Conservation (phyloP, 2,329 filamentous ascomycete genomes). For the Fusarium irregulare region DNA sequence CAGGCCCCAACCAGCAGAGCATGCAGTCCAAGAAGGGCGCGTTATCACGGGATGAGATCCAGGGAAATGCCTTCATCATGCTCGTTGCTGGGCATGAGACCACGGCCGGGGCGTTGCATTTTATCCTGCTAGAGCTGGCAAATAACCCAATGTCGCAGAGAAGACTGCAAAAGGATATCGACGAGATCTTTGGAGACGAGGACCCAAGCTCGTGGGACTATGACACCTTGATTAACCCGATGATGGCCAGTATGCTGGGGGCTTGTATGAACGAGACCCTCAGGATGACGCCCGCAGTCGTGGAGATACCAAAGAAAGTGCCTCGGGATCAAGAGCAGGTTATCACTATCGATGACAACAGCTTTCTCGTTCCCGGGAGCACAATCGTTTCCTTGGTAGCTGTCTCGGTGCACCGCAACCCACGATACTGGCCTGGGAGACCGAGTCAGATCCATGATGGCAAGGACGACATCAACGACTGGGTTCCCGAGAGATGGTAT, state of each 20-base stretch:
- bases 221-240: constrained; percentile 71
- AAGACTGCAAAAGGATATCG: constrained; percentile 75
- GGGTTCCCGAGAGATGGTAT: constrained; percentile 80
- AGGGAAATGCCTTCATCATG: constrained; percentile 78
- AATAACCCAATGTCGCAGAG: constrained; percentile 72
- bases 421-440: constrained; percentile 75
- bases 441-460: constrained; percentile 57
- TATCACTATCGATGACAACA: constrained; percentile 68
- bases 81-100: constrained; percentile 84
- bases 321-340: constrained; percentile 62
- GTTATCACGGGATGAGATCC: constrained; percentile 72
- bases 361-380: constrained; percentile 67
- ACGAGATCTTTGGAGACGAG: constrained; percentile 69
- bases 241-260: constrained; percentile 77
- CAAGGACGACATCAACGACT: constrained; percentile 72
- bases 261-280: constrained; percentile 84
- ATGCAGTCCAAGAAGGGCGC: constrained; percentile 46
- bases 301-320: constrained; percentile 77
- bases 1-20: neutral
- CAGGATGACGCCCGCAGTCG: constrained; percentile 76
- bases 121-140: constrained; percentile 75
- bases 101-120: constrained; percentile 80
- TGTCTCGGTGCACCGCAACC: constrained; percentile 72
- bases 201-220: constrained; percentile 76
- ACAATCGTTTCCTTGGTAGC: constrained; percentile 67